Evolutionary conservation across 1,284 basidiomycete species (phyloP).

Genomic region (Puccinia coronata): DNA sequence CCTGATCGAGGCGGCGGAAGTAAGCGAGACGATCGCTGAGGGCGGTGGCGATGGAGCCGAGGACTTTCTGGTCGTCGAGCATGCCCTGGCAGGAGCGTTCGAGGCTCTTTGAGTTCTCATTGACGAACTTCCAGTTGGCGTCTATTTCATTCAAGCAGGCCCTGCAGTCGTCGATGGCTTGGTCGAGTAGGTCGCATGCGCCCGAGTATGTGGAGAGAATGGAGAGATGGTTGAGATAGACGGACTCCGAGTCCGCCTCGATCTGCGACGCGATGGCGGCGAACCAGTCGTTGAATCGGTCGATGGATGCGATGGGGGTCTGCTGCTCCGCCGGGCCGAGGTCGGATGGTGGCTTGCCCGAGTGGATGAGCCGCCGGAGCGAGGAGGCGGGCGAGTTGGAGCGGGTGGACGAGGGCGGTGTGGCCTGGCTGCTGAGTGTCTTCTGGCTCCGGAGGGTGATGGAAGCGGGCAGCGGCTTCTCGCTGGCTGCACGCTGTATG

Average conservation of each 20-base stretch:
- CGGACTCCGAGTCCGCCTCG: constrained; percentile 83
- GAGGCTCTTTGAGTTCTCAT: constrained; percentile 79
- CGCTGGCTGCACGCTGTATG: constrained; percentile 13
- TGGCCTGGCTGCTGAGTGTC: background rate
- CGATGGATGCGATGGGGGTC: constrained; percentile 76
- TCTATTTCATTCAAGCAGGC: constrained; percentile 75
- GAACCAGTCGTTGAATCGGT: constrained; percentile 95
- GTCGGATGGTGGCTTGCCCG: constrained; percentile 60
- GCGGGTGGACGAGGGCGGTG: background rate
- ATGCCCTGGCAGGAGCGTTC: constrained; percentile 86
- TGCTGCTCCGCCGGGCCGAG: constrained; percentile 65
- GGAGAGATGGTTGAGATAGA: constrained; percentile 78
- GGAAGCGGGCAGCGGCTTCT: constrained; percentile 7
- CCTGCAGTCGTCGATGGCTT: constrained; percentile 71
- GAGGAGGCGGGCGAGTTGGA: constrained; percentile 2
- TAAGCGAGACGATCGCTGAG: constrained; percentile 77
- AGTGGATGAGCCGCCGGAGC: background rate
- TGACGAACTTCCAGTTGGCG: constrained; percentile 77
- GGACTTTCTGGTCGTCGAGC: constrained; percentile 79
- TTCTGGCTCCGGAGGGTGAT: background rate
- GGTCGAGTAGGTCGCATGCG: constrained; percentile 71
- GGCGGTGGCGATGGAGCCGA: constrained; percentile 74
- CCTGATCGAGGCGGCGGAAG: constrained; percentile 85
- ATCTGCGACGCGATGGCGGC: constrained; percentile 79
- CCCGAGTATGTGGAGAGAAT: constrained; percentile 72